phyloP scores from a whole-genome alignment of 169 alveolate genomes.

The Eimeria praecox region DNA sequence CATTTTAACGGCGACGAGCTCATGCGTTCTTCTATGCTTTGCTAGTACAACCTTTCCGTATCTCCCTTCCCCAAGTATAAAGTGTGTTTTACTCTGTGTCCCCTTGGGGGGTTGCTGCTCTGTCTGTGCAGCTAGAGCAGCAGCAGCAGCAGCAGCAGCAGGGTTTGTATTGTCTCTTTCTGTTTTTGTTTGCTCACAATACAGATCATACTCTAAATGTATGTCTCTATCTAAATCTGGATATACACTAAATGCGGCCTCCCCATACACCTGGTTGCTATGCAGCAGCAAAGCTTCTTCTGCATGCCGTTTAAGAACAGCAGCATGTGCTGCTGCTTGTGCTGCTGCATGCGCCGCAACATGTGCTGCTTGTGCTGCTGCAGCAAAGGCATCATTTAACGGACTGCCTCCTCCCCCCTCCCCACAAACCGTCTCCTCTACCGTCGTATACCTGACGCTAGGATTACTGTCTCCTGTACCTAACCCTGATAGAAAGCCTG shows the following conservation, averaged over 20 bases:
- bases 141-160: conserved; percentile 11
- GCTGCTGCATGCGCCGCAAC: conserved; percentile 78
- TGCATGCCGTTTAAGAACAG: conserved; percentile 41
- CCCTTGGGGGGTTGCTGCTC: neutral
- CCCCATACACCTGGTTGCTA: neutral
- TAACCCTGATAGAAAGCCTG: neutral
- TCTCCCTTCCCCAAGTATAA: conserved; percentile 73
- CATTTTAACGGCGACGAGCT: conserved; percentile 69
- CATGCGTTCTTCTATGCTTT: neutral
- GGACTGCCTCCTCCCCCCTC: neutral
- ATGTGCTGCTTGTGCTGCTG: conserved; percentile 75
- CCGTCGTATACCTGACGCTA: neutral
- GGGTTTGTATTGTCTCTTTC: neutral
- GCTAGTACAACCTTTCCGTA: conserved; percentile 76
- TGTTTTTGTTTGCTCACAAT: conserved; percentile 1
- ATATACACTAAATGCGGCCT: conserved; percentile 43
- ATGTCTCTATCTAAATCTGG: conserved; percentile 74
- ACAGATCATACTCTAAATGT: conserved; percentile 64
- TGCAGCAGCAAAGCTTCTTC: conserved; percentile 18
- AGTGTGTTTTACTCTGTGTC: neutral
- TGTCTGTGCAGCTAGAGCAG: neutral
- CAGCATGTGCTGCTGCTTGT: conserved; percentile 63
- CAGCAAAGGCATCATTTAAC: conserved; percentile 34
- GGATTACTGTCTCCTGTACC: neutral
- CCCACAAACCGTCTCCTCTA: conserved; percentile 10